Base-by-base conservation (phyloP, 257 asterid genomes). In the Perilla frutescens region DNA sequence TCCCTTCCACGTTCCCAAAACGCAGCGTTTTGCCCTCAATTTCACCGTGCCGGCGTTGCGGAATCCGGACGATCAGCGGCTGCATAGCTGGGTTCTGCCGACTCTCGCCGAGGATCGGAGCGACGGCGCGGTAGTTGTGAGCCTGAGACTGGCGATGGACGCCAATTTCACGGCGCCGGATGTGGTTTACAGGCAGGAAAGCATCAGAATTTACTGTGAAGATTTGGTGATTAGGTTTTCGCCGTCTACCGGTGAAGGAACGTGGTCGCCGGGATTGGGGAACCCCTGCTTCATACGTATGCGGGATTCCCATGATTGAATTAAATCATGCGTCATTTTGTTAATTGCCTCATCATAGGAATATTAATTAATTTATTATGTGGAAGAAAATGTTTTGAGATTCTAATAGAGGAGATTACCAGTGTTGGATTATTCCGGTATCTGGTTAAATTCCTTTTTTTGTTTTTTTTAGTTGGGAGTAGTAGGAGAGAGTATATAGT, bases 131-230 rank as follows among this genome's bases (percentile, higher is more conserved):
- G 58, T 84, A 40, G 15, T 34, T 3, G 77, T 87, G 8, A 75
- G 87, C 62, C 34, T 85, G 79, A 82, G 84, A 68, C 2, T 89
- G 68, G 67, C 66, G 4, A 15, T 79, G 71, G 79, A 37, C 6
- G 74, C 85, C 1, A 59, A 68, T 40, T 83, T 79, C 29, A 34
- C 74, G 37, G 26, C 83, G 4, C 12, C 77, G 8, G 4, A 15
- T 36, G 7, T 37, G 66, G 71, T 54, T 1, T 62, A 73, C 76
- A 54, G 79, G 36, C 36, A 54, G 29, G 83, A 75, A 13, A 71
- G 12, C 15, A 13, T 86, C 15, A 80, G 66, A 39, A 66, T 88
- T 3, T 58, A 61, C 72, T 88, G 95, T 45, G 88, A 81, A 34
- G 79, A 80, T 59, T 29, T 86, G 49, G 77, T 71, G 44, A 29